These are phyloP conservation scores for Cercospora sojina DNA, from an alignment of 2,329 filamentous ascomycete genomes.

Conservation along the genomic window DNA sequence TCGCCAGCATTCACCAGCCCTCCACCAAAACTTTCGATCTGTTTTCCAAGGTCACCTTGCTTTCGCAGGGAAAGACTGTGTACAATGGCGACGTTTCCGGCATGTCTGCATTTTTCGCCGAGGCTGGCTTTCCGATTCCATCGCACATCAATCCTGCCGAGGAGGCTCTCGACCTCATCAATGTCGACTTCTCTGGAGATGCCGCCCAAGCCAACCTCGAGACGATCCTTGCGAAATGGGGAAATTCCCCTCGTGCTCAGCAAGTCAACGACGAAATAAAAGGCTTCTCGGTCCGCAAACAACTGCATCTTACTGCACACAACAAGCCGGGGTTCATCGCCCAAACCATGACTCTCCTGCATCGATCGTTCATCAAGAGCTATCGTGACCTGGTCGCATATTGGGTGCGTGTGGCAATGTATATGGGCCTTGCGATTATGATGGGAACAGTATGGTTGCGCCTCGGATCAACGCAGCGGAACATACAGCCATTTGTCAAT, in stretches of 20 bases:
- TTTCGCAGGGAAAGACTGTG: conserved; percentile 66
- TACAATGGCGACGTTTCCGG: conserved; percentile 64
- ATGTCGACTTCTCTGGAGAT: conserved; percentile 64
- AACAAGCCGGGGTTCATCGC: conserved; percentile 15
- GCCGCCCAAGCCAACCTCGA: conserved; percentile 44
- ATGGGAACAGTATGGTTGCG: conserved; percentile 87
- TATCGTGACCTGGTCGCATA: conserved; percentile 80
- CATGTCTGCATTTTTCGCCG: conserved; percentile 60
- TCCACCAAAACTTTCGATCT: conserved; percentile 73
- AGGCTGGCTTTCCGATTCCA: conserved; percentile 60
- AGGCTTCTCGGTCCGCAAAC: conserved; percentile 10
- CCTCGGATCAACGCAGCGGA: conserved; percentile 62
- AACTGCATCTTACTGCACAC: conserved; percentile 8
- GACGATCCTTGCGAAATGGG: conserved; percentile 55
- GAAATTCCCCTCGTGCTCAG: conserved; percentile 39
- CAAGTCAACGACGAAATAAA: conserved; percentile 20
- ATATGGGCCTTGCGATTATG: conserved; percentile 72
- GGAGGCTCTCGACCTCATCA: conserved; percentile 71
- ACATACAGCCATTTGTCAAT: conserved; percentile 77
- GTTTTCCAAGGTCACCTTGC: conserved; percentile 71
- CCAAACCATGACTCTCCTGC: conserved; percentile 58
- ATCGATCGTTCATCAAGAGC: conserved; percentile 76
- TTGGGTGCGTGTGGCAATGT: conserved; percentile 77
- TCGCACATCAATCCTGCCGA: conserved; percentile 72
- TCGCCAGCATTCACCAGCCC: conserved; percentile 80